Conservation (phyloP, 2,329 filamentous ascomycete genomes). For the Sclerotiophoma versabilis region DNA sequence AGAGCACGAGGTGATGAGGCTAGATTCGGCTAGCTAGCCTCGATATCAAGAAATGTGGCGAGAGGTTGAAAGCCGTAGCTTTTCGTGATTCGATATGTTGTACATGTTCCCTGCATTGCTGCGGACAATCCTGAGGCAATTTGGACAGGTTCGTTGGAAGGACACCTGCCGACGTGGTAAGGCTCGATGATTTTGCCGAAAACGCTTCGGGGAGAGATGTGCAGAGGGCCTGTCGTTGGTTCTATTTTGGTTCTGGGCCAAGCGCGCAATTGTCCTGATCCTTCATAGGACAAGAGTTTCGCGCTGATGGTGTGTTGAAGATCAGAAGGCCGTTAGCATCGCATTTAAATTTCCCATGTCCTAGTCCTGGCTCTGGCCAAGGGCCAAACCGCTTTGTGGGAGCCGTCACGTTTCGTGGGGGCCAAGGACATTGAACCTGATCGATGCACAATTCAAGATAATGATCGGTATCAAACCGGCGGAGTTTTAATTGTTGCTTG, state of each 20-base stretch:
- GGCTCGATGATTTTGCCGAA: neutral
- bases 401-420: neutral
- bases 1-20: conserved; percentile 5
- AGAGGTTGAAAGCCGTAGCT: conserved; percentile 10
- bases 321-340: neutral
- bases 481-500: conserved; percentile 1
- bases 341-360: neutral
- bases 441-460: conserved; percentile 11
- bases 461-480: conserved; percentile 12
- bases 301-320: neutral
- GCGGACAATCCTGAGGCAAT: neutral
- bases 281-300: neutral
- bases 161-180: conserved; percentile 6
- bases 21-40: neutral
- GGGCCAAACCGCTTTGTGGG: neutral
- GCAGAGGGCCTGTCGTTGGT: conserved; percentile 2
- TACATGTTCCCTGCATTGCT: neutral
- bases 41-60: neutral
- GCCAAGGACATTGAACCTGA: conserved; percentile 4
- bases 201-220: neutral
- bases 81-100: conserved; percentile 1
- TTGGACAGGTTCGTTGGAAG: neutral
- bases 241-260: conserved; percentile 10
- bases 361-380: neutral
- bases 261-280: conserved; percentile 2